A percentile compares a stretch with the other conserved stretches of the same genome.
Conservation (phyloP, 2,329 filamentous ascomycete species). For the Sporothrix pallida region DNA sequence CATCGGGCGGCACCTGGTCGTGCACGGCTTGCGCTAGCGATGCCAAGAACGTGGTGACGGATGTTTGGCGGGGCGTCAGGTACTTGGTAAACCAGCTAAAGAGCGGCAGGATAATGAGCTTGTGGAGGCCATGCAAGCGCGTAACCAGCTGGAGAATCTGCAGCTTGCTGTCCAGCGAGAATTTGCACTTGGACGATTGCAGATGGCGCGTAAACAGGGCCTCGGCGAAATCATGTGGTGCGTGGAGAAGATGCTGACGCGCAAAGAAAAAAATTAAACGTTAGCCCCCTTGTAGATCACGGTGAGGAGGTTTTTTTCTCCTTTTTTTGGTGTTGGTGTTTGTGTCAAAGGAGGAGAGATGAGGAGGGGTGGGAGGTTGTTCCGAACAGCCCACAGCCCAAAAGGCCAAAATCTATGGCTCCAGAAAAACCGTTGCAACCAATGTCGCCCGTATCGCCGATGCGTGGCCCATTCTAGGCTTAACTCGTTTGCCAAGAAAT, state of each 20-base stretch:
- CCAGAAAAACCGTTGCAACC: constrained; percentile 17
- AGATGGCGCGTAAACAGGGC: constrained; percentile 88
- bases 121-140: constrained; percentile 88
- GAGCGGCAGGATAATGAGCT: constrained; percentile 84
- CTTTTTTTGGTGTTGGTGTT: neutral
- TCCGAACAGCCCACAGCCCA: no score
- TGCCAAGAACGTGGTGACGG: constrained; percentile 90
- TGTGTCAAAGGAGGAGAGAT: neutral
- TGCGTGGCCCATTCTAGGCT: neutral
- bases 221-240: constrained; percentile 93
- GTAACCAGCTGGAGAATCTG: constrained; percentile 79
- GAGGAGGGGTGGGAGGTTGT: neutral
- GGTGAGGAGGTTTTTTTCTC: neutral
- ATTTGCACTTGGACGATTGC: constrained; percentile 81
- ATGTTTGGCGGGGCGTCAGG: constrained; percentile 81
- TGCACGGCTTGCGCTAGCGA: constrained; percentile 92
- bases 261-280: neutral
- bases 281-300: constrained; percentile 24
- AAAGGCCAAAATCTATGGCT: neutral
- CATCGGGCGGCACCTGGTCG: constrained; percentile 88
- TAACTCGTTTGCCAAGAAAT: constrained; percentile 17
- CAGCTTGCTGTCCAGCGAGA: constrained; percentile 87
- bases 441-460: constrained; percentile 1
- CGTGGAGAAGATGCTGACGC: constrained; percentile 77
- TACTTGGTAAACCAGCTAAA: constrained; percentile 98